These are phyloP conservation scores for Punica granatum DNA, from an alignment of 345 rosid genomes.

Conservation along the genomic window DNA sequence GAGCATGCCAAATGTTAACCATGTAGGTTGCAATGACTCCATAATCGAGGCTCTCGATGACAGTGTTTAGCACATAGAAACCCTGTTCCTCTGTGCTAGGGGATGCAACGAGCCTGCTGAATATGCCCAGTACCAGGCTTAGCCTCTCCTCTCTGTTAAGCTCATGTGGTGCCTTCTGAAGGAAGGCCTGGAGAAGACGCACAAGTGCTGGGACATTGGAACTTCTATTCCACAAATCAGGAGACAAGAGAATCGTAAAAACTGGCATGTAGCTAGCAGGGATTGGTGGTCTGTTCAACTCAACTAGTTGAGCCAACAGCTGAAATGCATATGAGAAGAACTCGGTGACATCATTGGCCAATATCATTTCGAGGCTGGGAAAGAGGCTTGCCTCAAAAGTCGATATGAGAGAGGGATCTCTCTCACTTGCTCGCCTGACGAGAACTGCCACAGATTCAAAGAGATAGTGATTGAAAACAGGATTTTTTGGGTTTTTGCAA, in stretches of 20 bases:
- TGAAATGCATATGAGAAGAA: slow-evolving; percentile 98
- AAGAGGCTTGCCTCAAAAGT: slow-evolving; percentile 72
- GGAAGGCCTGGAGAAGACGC: slow-evolving; percentile 96
- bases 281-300: slow-evolving; percentile 80
- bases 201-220: slow-evolving; percentile 98
- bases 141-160: slow-evolving; percentile 69
- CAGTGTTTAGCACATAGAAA: slow-evolving; percentile 85
- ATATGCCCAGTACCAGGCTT: slow-evolving; percentile 81
- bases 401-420: slow-evolving; percentile 57
- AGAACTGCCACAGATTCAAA: slow-evolving; percentile 97
- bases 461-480: slow-evolving; percentile 88
- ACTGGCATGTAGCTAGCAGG: slow-evolving; percentile 75
- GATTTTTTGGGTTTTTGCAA: slow-evolving; percentile 87
- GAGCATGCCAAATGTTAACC: slow-evolving; percentile 61
- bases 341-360: slow-evolving; percentile 76
- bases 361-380: slow-evolving; percentile 75
- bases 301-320: slow-evolving; percentile 90
- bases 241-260: slow-evolving; percentile 68
- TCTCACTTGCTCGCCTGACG: slow-evolving; percentile 81
- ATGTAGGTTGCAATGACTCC: slow-evolving; percentile 49
- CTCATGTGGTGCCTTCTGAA: slow-evolving; percentile 84
- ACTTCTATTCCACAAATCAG: slow-evolving; percentile 80
- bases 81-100: slow-evolving; percentile 93
- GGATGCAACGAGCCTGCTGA: slow-evolving; percentile 55
- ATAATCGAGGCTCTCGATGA: slow-evolving; percentile 75